Percentiles rank a stretch among this genome's conserved stretches.
Evolutionary conservation across 2,329 filamentous ascomycete genomes (phyloP).

Genomic region (Stachybotrys chartarum): DNA sequence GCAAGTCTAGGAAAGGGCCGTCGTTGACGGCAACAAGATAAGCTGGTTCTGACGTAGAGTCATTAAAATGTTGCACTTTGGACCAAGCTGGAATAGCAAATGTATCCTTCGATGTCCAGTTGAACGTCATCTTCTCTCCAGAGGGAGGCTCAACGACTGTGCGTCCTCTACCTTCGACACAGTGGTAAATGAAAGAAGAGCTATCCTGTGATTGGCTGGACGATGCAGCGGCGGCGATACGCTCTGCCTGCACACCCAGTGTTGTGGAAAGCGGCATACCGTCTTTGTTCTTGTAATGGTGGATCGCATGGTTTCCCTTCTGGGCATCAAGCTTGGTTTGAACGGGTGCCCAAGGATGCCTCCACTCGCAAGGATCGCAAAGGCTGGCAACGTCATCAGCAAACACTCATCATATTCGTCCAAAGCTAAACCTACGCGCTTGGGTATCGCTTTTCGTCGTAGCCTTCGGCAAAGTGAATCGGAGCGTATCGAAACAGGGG

Average conservation of each 20-base stretch:
- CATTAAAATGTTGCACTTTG: constrained; percentile 36
- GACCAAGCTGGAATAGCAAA: constrained; percentile 48
- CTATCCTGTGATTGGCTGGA: constrained; percentile 34
- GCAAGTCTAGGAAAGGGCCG: constrained; percentile 21
- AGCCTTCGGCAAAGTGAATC: constrained; percentile 48
- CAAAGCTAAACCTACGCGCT: constrained; percentile 25
- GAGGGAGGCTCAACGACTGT: constrained; percentile 27
- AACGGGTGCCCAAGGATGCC: constrained; percentile 37
- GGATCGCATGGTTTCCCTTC: constrained; percentile 18
- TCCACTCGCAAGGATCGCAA: constrained; percentile 30
- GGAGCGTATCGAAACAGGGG: constrained; percentile 42
- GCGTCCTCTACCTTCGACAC: constrained; percentile 37
- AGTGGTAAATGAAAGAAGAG: constrained; percentile 44
- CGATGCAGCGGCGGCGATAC: constrained; percentile 27
- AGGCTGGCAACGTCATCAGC: constrained; percentile 3
- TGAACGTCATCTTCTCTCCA: constrained; percentile 23
- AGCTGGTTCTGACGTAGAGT: constrained; percentile 15
- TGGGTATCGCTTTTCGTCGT: constrained; percentile 38
- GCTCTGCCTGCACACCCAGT: constrained; percentile 41
- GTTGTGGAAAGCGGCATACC: constrained; percentile 31
- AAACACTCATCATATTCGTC: too few species aligned
- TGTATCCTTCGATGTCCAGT: constrained; percentile 41
- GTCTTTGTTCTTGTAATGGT: constrained; percentile 26
- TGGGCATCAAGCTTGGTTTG: constrained; percentile 27
- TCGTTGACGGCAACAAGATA: constrained; percentile 28